Evolutionary conservation across 1,139 yeast genomes (phyloP).

Genomic region (Kodamaea sp.): DNA sequence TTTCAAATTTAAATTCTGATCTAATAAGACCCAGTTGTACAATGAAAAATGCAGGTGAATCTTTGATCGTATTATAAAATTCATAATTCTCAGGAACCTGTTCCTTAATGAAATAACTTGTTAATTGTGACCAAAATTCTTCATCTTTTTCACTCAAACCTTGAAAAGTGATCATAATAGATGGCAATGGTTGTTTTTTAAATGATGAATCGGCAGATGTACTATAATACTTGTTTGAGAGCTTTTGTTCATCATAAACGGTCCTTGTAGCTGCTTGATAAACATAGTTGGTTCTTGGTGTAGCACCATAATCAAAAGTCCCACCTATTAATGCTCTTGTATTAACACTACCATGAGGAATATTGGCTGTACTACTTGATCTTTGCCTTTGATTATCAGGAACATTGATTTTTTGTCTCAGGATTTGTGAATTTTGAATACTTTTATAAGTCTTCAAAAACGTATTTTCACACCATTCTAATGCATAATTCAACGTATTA

Average conservation of each 20-base stretch:
- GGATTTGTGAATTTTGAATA: constrained; percentile 18
- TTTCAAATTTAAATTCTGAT: constrained; percentile 52
- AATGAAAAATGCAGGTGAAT: constrained; percentile 50
- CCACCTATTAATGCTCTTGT: constrained; percentile 1
- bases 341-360: constrained; percentile 3
- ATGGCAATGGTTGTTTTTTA: constrained; percentile 60
- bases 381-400: constrained; percentile 13
- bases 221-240: constrained; percentile 29
- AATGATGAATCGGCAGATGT: constrained; percentile 26
- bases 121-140: constrained; percentile 59
- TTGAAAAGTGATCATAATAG: constrained; percentile 66
- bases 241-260: constrained; percentile 39
- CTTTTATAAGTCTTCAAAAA: constrained; percentile 65
- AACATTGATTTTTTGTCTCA: constrained; percentile 18
- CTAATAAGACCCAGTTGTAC: constrained; percentile 80
- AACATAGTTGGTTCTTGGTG: constrained; percentile 64
- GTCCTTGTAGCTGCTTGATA: constrained; percentile 60
- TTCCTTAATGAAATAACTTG: constrained; percentile 51
- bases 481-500: constrained; percentile 75
- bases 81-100: constrained; percentile 47
- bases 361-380: constrained; percentile 9
- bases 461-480: constrained; percentile 96
- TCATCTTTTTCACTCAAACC: constrained; percentile 61
- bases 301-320: constrained; percentile 32
- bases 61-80: constrained; percentile 43